Conservation (phyloP, 2,329 filamentous ascomycete genomes). For the Aureobasidium sp. region DNA sequence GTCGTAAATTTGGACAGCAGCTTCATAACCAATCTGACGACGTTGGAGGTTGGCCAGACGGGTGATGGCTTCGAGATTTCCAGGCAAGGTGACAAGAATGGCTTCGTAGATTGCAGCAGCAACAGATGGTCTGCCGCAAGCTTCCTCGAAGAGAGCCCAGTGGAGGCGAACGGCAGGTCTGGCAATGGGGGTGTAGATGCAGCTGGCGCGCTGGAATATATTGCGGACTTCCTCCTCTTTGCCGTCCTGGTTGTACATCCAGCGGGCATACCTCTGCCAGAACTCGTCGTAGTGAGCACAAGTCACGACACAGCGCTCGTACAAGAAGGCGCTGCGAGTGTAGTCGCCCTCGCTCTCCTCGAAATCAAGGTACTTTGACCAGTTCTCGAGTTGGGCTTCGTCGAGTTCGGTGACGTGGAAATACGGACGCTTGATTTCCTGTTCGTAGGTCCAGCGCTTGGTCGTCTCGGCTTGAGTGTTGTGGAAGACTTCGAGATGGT, state of each 20-base stretch:
- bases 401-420: constrained; percentile 95
- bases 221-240: constrained; percentile 87
- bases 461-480: constrained; percentile 80
- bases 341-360: constrained; percentile 81
- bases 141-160: constrained; percentile 93
- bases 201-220: constrained; percentile 83
- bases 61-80: constrained; percentile 79
- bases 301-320: constrained; percentile 88
- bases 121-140: constrained; percentile 65
- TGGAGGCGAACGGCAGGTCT: constrained; percentile 77
- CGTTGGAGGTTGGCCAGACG: constrained; percentile 82
- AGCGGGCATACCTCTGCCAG: constrained; percentile 93
- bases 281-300: constrained; percentile 96
- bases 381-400: constrained; percentile 75
- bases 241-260: constrained; percentile 75
- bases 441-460: constrained; percentile 91
- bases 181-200: constrained; percentile 79
- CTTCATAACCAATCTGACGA: constrained; percentile 74
- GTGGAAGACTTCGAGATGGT: constrained; percentile 74
- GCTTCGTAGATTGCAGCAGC: constrained; percentile 79
- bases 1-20: constrained; percentile 77
- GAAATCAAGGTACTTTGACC: constrained; percentile 94
- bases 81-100: constrained; percentile 66
- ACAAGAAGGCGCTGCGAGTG: constrained; percentile 69
- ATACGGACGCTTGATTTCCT: constrained; percentile 90